Evolutionary conservation across 192 early-diverging fungal genomes (phyloP).

Genomic region (Coemansia sp.): DNA sequence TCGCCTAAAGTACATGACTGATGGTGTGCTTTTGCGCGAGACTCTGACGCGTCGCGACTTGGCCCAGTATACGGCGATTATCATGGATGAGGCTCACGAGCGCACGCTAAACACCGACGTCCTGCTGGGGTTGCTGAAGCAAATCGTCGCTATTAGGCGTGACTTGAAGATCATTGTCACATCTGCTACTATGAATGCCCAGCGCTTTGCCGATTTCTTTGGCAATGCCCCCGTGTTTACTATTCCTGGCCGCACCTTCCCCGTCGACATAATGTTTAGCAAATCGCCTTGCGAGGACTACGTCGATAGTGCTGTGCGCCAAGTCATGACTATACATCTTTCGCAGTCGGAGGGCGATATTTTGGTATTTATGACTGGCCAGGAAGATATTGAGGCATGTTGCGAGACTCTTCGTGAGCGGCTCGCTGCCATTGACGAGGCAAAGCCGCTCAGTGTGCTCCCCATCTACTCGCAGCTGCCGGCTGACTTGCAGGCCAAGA

Average conservation of each 20-base stretch:
- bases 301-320: slow-evolving; percentile 89
- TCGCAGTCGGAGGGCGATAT: slow-evolving; percentile 93
- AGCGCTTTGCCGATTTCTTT: slow-evolving; percentile 91
- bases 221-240: slow-evolving; percentile 89
- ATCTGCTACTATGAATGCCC: slow-evolving; percentile 93
- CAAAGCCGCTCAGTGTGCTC: slow-evolving; percentile 76
- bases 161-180: slow-evolving; percentile 97
- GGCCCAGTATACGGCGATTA: slow-evolving; percentile 84
- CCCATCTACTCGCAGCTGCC: slow-evolving; percentile 95
- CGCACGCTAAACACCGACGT: slow-evolving; percentile 96
- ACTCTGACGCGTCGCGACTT: slow-evolving; percentile 82
- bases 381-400: slow-evolving; percentile 96
- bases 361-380: slow-evolving; percentile 94
- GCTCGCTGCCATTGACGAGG: slow-evolving; percentile 59
- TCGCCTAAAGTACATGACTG: slow-evolving; percentile 98
- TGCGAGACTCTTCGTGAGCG: slow-evolving; percentile 70
- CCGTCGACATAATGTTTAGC: slow-evolving; percentile 92
- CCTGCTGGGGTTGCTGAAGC: slow-evolving; percentile 89
- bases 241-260: slow-evolving; percentile 94
- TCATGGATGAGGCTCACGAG: slow-evolving; percentile 99
- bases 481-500: slow-evolving; percentile 90
- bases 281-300: slow-evolving; percentile 95
- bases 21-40: slow-evolving; percentile 95
- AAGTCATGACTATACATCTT: slow-evolving; percentile 93
- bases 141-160: slow-evolving; percentile 70